Conservation (phyloP, 331 rosid species). For the Malus hybrid region DNA sequence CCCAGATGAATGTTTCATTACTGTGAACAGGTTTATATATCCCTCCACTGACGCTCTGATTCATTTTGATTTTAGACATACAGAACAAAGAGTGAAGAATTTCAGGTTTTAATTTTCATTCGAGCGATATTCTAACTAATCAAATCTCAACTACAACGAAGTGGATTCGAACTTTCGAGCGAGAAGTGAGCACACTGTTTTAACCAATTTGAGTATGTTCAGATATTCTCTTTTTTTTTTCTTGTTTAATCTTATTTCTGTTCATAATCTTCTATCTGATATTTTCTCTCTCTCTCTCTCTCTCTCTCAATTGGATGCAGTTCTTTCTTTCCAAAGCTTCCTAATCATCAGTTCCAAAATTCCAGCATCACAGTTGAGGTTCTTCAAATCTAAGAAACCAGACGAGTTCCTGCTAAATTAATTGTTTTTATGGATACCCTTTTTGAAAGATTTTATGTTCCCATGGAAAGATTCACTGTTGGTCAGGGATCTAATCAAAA, state of each 20-base stretch:
- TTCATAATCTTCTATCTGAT: neutral
- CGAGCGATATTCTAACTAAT: no score
- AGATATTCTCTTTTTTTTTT: neutral
- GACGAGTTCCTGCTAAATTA: neutral
- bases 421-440: slow-evolving; percentile 7
- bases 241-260: neutral
- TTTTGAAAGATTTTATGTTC: neutral
- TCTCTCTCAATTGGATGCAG: neutral
- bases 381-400: neutral
- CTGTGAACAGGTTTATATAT: neutral
- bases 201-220: neutral
- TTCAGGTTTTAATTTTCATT: no score
- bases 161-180: no score
- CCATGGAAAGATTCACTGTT: neutral
- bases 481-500: neutral
- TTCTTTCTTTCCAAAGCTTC: neutral
- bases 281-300: neutral
- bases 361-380: neutral
- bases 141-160: no score
- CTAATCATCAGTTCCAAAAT: no score
- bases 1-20: neutral
- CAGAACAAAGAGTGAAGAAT: no score
- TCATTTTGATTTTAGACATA: no score
- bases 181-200: neutral
- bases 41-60: no score